These are phyloP conservation scores for Lenzites betulinus DNA, from an alignment of 768 basidiomycete species.

Conservation along the genomic window DNA sequence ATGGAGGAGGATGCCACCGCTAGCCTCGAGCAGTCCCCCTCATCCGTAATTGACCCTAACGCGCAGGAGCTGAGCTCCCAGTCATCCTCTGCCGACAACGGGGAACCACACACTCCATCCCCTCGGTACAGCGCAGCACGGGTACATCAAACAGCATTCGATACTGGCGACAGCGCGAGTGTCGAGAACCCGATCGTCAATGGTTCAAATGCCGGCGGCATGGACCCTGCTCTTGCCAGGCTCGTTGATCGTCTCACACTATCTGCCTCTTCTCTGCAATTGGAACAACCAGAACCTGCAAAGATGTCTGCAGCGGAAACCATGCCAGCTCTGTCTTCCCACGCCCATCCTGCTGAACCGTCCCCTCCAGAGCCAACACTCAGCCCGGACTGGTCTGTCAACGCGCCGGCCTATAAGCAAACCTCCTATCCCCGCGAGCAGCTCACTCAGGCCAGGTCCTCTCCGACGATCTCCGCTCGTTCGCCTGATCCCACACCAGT, in stretches of 20 bases:
- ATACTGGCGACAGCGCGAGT: constrained; percentile 35
- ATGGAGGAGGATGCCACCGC: constrained; percentile 31
- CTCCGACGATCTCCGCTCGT: neutral
- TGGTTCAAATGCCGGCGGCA: constrained; percentile 35
- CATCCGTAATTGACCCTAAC: constrained; percentile 35
- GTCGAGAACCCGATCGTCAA: constrained; percentile 32
- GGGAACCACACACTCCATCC: constrained; percentile 66
- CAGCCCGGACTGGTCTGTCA: constrained; percentile 19
- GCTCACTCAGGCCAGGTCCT: constrained; percentile 4
- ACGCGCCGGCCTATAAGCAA: constrained; percentile 7
- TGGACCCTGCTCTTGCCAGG: constrained; percentile 74
- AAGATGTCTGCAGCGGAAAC: neutral
- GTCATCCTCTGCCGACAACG: constrained; percentile 60
- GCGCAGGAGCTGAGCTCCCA: constrained; percentile 69
- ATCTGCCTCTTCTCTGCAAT: constrained; percentile 8
- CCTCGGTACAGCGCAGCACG: constrained; percentile 52
- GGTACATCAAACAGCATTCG: constrained; percentile 33
- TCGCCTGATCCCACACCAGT: neutral
- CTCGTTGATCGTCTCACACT: constrained; percentile 40
- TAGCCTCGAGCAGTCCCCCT: constrained; percentile 20
- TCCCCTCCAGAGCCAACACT: neutral
- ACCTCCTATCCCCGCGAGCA: neutral
- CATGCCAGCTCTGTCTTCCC: neutral
- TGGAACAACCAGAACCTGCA: constrained; percentile 1
- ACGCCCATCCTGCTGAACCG: neutral